phyloP scores from a whole-genome alignment of 2,329 filamentous ascomycete species.

The Zymoseptoria passerinii region DNA sequence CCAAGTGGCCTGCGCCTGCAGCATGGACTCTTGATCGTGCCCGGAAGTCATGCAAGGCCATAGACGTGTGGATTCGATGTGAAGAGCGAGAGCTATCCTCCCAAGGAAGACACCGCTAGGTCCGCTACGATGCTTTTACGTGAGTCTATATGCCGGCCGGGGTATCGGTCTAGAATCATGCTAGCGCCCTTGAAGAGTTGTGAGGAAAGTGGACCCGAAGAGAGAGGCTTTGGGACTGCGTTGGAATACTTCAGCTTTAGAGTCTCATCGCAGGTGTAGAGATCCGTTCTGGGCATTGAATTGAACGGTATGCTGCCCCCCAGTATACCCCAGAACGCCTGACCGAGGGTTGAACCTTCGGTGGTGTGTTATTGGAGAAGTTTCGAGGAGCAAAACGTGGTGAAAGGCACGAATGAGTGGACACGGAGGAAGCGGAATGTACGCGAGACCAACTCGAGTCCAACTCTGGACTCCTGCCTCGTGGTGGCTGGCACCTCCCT shows the following conservation, averaged over 20 bases:
- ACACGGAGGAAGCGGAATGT: neutral
- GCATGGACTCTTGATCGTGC: no score
- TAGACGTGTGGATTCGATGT: no score
- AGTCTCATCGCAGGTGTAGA: neutral
- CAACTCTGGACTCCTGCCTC: no score
- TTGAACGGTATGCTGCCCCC: neutral
- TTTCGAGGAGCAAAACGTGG: no score
- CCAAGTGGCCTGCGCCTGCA: no score
- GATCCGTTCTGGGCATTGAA: neutral
- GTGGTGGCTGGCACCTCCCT: no score
- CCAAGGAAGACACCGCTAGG: no score
- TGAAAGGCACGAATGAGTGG: neutral
- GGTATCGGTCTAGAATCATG: neutral
- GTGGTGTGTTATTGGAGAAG: neutral
- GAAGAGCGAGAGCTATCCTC: no score
- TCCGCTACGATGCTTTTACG: no score
- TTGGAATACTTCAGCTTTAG: neutral
- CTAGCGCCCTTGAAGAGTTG: neutral
- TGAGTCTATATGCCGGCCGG: neutral
- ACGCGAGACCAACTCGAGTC: neutral
- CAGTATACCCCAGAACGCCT: neutral
- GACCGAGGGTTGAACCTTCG: neutral
- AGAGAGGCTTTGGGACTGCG: neutral
- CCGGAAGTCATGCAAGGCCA: no score
- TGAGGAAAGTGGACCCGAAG: neutral